Evolutionary conservation across 2,329 filamentous ascomycete genomes (phyloP).

Genomic region (Alternaria ventricosa): DNA sequence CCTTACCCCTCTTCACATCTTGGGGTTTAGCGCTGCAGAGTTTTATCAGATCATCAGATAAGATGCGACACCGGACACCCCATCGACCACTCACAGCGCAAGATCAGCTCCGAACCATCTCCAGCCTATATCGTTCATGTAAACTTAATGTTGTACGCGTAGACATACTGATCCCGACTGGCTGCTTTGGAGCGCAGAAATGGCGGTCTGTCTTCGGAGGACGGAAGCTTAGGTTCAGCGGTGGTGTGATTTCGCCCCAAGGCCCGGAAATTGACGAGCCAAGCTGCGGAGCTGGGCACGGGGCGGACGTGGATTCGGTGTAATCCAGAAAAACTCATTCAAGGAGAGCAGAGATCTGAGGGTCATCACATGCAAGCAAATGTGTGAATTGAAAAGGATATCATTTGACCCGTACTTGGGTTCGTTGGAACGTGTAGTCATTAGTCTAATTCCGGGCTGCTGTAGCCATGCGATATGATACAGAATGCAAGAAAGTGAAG

Average conservation of each 20-base stretch:
- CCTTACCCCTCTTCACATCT: neutral
- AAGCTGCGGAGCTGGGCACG: neutral
- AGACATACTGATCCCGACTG: neutral
- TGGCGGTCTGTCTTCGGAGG: neutral
- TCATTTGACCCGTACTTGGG: neutral
- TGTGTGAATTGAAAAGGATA: neutral
- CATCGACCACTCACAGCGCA: slow-evolving; percentile 3
- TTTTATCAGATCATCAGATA: slow-evolving; percentile 28
- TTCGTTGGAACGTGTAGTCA: neutral
- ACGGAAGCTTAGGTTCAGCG: neutral
- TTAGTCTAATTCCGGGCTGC: neutral
- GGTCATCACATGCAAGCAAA: neutral
- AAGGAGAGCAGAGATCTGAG: neutral
- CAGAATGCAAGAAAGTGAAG: neutral
- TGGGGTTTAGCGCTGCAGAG: neutral
- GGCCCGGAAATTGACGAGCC: neutral
- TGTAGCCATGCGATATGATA: neutral
- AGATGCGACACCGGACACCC: slow-evolving; percentile 16
- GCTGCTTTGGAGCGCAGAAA: neutral
- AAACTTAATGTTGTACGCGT: neutral
- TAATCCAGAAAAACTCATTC: neutral
- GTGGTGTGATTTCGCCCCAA: neutral
- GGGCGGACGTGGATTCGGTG: neutral
- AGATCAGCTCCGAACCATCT: slow-evolving; percentile 1
- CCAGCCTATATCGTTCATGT: neutral